Percentiles rank a stretch among this genome's conserved stretches.
Evolutionary conservation across 2,329 filamentous ascomycete species (phyloP).

Genomic region (Colletotrichum filicis): DNA sequence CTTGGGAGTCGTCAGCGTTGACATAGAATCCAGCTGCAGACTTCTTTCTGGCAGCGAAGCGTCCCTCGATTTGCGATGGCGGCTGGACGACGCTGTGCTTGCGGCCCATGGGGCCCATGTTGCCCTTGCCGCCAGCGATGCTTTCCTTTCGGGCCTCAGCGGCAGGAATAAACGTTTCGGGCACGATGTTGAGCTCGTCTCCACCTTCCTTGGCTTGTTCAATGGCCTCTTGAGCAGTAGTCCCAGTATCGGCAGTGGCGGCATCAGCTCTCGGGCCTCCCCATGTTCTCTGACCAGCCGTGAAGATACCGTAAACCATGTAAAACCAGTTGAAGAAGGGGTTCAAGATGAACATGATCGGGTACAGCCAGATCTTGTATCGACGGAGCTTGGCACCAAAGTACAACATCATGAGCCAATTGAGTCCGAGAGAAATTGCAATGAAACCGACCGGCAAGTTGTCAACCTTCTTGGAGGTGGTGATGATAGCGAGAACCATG

Average conservation of each 20-base stretch:
- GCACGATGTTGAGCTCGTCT: conserved; percentile 90
- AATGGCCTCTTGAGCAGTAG: conserved; percentile 84
- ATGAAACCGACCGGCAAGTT: conserved; percentile 94
- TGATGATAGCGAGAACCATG: conserved; percentile 86
- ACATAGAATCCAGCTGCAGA: conserved; percentile 76
- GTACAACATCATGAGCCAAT: conserved; percentile 96
- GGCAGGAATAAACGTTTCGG: conserved; percentile 81
- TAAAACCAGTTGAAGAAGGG: conserved; percentile 99
- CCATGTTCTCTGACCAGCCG: conserved; percentile 94
- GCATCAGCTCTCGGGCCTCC: conserved; percentile 93
- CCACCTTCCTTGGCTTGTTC: conserved; percentile 82
- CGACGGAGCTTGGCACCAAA: conserved; percentile 88
- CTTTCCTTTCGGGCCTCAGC: conserved; percentile 59
- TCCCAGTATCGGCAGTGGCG: conserved; percentile 79
- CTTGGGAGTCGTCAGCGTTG: conserved; percentile 69
- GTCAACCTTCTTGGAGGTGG: conserved; percentile 80
- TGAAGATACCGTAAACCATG: conserved; percentile 97
- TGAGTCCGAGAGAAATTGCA: conserved; percentile 88
- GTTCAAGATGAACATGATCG: conserved; percentile 93
- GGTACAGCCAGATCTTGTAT: conserved; percentile 95
- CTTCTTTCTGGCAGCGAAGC: conserved; percentile 78
- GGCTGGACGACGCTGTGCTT: conserved; percentile 74
- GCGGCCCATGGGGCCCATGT: conserved; percentile 52
- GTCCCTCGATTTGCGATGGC: conserved; percentile 78
- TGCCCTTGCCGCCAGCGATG: conserved; percentile 42